Evolutionary conservation across 2,329 filamentous ascomycete genomes (phyloP), one percentile per base, ranked within the genome.

Genomic region (Alternaria angustiovoidea): DNA sequence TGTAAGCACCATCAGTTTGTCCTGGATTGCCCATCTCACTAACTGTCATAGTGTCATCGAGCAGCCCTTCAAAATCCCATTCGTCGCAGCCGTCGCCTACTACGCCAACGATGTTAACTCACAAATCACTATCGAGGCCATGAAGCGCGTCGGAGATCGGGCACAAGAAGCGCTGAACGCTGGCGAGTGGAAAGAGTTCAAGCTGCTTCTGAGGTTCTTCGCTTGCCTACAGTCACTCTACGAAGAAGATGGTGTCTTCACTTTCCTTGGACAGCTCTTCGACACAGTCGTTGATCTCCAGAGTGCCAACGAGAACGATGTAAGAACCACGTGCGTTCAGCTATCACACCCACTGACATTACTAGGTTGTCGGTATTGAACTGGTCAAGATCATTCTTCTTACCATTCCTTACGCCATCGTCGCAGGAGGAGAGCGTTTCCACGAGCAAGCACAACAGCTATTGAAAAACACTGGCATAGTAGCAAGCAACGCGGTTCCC

Each of bases 51-150:
- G 86, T 66, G 85, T 91, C 43, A 78, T 92, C 36, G 95, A 99
- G 81, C 95, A 99, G 81, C 95, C 95, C 1, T 90, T 99, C 79
- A 98, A 98, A 84, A 96, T 93, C n/a, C 94, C 95, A 0, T 98
- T 97, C 76, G 86, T 96, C 38, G 93, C 94, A 9, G 92, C 91
- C 20, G 89, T 94, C 14, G 86, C 96, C 43, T 85, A 97, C 59
- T 86, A 93, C 57, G 86, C 89, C 66, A 97, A 98, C 81, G 86
- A 87, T 26, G 81, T 91, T 70, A 93, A 92, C 74, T 84, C 90
- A 5, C 91, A 95, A 67, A 84, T 96, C 36, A 87, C 90, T 32
- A 84, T 85, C 38, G 87, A 93, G 65, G 83, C 96, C 20, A 83
- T 98, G 67, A 84, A 81, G 52, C 87, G 86, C 67, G 82, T 89